A percentile compares a stretch with the other conserved stretches of the same genome.
Evolutionary conservation across 441 rosid genomes (phyloP).

Genomic region (Euphorbia neoarborescens): DNA sequence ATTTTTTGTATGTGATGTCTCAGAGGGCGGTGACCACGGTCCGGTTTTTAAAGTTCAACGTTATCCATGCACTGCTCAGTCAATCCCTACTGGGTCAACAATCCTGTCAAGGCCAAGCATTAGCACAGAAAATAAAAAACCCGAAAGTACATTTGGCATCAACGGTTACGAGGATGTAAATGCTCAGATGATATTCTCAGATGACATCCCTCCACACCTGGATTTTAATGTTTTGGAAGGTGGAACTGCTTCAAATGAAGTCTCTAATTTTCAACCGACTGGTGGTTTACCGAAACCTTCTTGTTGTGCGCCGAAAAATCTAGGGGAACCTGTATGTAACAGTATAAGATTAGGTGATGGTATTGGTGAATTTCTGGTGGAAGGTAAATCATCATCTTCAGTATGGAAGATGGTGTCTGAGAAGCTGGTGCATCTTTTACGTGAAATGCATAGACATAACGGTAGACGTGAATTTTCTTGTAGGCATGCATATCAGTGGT

Average conservation of each 20-base stretch:
- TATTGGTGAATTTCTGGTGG: conserved; percentile 47
- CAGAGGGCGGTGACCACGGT: conserved; percentile 48
- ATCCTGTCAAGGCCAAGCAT: conserved; percentile 24
- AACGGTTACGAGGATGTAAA: conserved; percentile 26
- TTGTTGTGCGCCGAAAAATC: conserved; percentile 11
- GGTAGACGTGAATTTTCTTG: conserved; percentile 33
- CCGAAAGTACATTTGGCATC: conserved; percentile 8
- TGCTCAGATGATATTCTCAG: conserved; percentile 34
- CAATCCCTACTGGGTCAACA: conserved; percentile 37
- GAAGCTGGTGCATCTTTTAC: conserved; percentile 32
- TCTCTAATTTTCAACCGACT: conserved; percentile 14
- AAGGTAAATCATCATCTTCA: conserved; percentile 38
- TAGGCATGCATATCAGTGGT: conserved; percentile 31
- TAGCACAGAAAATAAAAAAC: conserved; percentile 13
- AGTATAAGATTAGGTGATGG: conserved; percentile 24
- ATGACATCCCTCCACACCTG: conserved; percentile 30
- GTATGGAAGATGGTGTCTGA: conserved; percentile 49
- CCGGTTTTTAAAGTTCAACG: conserved; percentile 47
- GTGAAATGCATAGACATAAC: conserved; percentile 21
- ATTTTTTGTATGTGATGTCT: conserved; percentile 38
- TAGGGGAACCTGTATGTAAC: conserved; percentile 14
- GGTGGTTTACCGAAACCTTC: conserved; percentile 18
- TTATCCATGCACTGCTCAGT: conserved; percentile 34
- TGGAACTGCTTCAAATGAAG: conserved; percentile 17
- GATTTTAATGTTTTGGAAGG: conserved; percentile 25